These are phyloP conservation scores for Amphichorda felina DNA, from an alignment of 2,329 filamentous ascomycete genomes.

Conservation along the genomic window DNA sequence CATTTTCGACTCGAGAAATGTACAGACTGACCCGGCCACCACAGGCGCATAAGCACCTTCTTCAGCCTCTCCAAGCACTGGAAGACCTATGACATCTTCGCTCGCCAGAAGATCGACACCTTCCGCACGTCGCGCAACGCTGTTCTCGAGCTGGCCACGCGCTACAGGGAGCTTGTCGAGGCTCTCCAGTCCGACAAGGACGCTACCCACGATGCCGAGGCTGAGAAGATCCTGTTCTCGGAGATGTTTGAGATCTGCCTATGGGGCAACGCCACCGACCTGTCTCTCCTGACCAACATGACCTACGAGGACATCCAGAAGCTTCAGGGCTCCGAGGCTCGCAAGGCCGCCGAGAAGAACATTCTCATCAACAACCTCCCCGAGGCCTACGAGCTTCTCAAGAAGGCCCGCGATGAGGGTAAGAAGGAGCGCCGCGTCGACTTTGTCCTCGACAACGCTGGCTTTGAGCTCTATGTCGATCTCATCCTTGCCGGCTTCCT, in stretches of 20 bases:
- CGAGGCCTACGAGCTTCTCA: constrained; percentile 57
- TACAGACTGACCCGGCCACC: no score
- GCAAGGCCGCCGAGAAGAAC: constrained; percentile 81
- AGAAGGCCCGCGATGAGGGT: constrained; percentile 48
- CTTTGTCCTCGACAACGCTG: constrained; percentile 92
- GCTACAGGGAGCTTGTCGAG: constrained; percentile 62
- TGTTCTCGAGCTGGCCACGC: constrained; percentile 68
- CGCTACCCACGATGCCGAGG: constrained; percentile 45
- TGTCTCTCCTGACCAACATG: constrained; percentile 80
- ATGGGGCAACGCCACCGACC: constrained; percentile 93
- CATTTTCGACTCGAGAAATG: constrained; percentile 3
- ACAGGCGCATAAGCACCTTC: constrained; percentile 62
- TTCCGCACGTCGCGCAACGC: constrained; percentile 87
- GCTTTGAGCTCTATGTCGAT: constrained; percentile 95
- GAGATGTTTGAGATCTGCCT: constrained; percentile 96
- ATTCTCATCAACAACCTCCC: constrained; percentile 81
- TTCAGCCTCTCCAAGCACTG: constrained; percentile 72
- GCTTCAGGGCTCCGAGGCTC: constrained; percentile 76
- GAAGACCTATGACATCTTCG: constrained; percentile 84
- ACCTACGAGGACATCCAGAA: constrained; percentile 96
- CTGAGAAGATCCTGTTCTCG: constrained; percentile 68
- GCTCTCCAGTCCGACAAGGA: constrained; percentile 47
- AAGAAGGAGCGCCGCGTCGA: constrained; percentile 69
- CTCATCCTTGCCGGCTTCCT: constrained; percentile 86
- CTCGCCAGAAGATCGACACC: constrained; percentile 78